Evolutionary conservation across 306 rosid species (phyloP).

Genomic region (Amphicarpaea edgeworthii): DNA sequence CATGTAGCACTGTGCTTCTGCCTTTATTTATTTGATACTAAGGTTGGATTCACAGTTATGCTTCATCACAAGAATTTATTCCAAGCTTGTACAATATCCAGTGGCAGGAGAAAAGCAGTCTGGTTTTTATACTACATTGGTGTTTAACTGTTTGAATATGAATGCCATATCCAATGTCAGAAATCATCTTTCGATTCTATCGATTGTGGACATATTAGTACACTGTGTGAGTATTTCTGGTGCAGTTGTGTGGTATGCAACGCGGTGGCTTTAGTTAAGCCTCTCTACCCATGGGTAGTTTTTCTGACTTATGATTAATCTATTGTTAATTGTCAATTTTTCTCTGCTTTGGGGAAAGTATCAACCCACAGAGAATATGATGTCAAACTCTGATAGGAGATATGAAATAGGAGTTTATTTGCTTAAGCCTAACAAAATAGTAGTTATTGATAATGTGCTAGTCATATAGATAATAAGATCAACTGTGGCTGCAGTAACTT

Average conservation of each 20-base stretch:
- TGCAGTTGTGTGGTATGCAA: constrained; percentile 11
- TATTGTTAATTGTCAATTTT: constrained; percentile 8
- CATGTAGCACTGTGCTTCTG: neutral
- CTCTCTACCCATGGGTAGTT: constrained; percentile 16
- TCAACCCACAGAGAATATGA: neutral
- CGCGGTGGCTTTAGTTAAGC: constrained; percentile 24
- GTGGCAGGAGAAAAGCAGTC: constrained; percentile 11
- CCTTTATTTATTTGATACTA: constrained; percentile 23
- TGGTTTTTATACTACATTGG: constrained; percentile 4
- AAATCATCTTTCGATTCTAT: neutral
- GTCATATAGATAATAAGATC: constrained; percentile 18
- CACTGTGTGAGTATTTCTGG: constrained; percentile 16
- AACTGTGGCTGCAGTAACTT: constrained; percentile 26
- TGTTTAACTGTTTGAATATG: constrained; percentile 3
- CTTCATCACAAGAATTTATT: constrained; percentile 22
- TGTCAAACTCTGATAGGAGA: constrained; percentile 26
- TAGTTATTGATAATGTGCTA: neutral
- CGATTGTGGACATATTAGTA: constrained; percentile 39
- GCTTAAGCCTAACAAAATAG: neutral
- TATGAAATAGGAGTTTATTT: constrained; percentile 12
- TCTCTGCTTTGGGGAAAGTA: constrained; percentile 28
- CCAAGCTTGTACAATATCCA: constrained; percentile 12
- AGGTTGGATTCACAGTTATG: constrained; percentile 39
- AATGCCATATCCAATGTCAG: constrained; percentile 11
- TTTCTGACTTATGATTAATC: neutral